Evolutionary conservation across 179 eudicot genomes (phyloP).

Genomic region (Beta corolliflora): DNA sequence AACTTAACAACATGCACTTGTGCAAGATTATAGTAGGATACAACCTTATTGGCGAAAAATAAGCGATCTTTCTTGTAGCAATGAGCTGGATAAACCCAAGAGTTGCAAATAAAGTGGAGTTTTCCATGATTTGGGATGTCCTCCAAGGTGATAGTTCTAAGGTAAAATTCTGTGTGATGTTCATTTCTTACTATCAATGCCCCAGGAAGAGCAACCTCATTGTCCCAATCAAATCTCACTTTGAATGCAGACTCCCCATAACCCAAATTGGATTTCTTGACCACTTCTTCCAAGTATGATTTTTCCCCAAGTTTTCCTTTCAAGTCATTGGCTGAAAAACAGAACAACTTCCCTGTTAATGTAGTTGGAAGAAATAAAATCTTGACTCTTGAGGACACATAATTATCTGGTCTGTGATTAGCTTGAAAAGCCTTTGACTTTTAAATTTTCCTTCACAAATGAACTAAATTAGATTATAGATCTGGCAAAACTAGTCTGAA

Average conservation of each 20-base stretch:
- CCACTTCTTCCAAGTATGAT: slow-evolving; percentile 37
- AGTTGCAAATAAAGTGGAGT: slow-evolving; percentile 54
- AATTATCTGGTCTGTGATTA: not conserved
- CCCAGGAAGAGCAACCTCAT: slow-evolving; percentile 51
- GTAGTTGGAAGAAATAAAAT: not conserved
- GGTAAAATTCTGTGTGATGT: slow-evolving; percentile 52
- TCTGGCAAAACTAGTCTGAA: no score
- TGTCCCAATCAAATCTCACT: slow-evolving; percentile 50
- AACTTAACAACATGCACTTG: not conserved
- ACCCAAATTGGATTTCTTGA: not conserved
- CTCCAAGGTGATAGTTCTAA: slow-evolving; percentile 54
- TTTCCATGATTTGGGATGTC: slow-evolving; percentile 42
- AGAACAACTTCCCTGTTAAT: not conserved
- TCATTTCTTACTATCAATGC: slow-evolving; percentile 52
- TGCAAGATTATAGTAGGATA: not conserved
- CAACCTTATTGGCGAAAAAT: slow-evolving; percentile 61
- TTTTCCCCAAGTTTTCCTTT: slow-evolving; percentile 43
- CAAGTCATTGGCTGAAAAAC: slow-evolving; percentile 26
- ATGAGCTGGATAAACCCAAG: slow-evolving; percentile 62
- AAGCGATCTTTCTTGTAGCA: slow-evolving; percentile 45
- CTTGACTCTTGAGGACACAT: not conserved
- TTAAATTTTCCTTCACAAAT: not conserved
- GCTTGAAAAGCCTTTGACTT: not conserved
- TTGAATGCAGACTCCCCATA: slow-evolving; percentile 11
- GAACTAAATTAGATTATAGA: no score